These are phyloP conservation scores for Nemania sp. DNA, from an alignment of 2,329 filamentous ascomycete species.

Conservation along the genomic window DNA sequence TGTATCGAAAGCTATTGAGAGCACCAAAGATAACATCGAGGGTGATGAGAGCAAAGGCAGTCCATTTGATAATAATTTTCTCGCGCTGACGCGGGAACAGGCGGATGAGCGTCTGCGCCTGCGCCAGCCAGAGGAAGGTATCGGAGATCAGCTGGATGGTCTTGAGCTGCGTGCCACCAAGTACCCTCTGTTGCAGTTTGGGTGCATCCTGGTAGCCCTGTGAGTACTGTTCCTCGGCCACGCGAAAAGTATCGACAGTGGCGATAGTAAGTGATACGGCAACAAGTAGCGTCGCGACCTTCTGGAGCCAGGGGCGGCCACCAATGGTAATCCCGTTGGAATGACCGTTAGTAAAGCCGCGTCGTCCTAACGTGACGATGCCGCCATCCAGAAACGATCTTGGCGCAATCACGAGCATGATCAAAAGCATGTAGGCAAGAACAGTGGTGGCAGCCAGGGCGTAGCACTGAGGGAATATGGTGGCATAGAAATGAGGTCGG, in stretches of 20 bases:
- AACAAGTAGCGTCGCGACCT: constrained; percentile 73
- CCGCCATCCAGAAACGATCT: constrained; percentile 89
- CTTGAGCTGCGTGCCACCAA: constrained; percentile 83
- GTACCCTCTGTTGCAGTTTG: constrained; percentile 75
- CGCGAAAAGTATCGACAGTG: constrained; percentile 85
- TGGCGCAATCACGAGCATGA: constrained; percentile 94
- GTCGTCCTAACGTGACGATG: constrained; percentile 76
- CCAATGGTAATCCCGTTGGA: constrained; percentile 82
- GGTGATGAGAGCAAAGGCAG: constrained; percentile 89
- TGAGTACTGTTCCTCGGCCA: constrained; percentile 80
- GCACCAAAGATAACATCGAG: constrained; percentile 90
- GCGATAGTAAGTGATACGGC: constrained; percentile 90
- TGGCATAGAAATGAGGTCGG: constrained; percentile 89
- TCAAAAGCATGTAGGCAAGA: constrained; percentile 87
- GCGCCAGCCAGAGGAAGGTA: constrained; percentile 95
- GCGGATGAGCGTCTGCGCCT: constrained; percentile 94
- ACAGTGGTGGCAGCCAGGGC: constrained; percentile 90
- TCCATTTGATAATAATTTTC: constrained; percentile 99
- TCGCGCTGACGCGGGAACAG: constrained; percentile 95
- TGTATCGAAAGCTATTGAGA: constrained; percentile 79
- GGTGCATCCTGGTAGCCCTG: constrained; percentile 79
- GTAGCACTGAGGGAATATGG: constrained; percentile 90
- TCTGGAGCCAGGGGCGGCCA: constrained; percentile 91
- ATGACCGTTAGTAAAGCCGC: constrained; percentile 84
- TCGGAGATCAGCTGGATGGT: constrained; percentile 92